phyloP scores from a whole-genome alignment of 1,284 basidiomycete species.

The Melampsora americana region DNA sequence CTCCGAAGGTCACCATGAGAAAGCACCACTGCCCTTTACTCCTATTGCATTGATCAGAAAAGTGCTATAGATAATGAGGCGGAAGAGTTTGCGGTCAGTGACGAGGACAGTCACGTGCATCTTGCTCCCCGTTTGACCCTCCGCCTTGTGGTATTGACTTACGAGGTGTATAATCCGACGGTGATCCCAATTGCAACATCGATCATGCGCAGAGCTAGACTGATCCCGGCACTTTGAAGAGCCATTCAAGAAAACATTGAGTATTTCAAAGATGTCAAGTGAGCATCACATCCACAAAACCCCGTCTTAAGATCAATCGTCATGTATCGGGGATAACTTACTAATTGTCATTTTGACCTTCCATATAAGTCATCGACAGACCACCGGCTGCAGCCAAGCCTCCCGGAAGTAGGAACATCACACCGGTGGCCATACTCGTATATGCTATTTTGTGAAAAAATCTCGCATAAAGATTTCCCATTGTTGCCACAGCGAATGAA shows the following conservation, averaged over 20 bases:
- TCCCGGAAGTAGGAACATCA: slow-evolving; percentile 76
- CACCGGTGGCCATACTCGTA: slow-evolving; percentile 82
- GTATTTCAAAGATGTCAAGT: no score
- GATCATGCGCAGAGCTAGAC: slow-evolving; percentile 63
- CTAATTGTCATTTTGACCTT: not conserved
- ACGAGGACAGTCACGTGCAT: not conserved
- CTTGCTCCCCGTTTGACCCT: not conserved
- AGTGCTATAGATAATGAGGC: not conserved
- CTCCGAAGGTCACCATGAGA: not conserved
- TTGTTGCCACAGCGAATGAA: slow-evolving; percentile 53
- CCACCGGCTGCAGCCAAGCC: slow-evolving; percentile 51
- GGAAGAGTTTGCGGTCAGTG: not conserved
- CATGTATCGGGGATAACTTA: not conserved
- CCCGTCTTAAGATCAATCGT: not conserved
- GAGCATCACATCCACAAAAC: not conserved
- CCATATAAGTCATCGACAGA: not conserved
- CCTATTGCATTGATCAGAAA: slow-evolving; percentile 1
- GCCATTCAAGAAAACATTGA: slow-evolving; percentile 48
- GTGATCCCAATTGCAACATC: slow-evolving; percentile 84
- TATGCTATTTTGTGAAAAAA: slow-evolving; percentile 81
- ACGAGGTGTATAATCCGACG: slow-evolving; percentile 64
- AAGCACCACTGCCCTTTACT: slow-evolving; percentile 1
- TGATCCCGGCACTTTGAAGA: slow-evolving; percentile 54
- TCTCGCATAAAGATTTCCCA: slow-evolving; percentile 77
- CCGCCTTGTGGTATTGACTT: not conserved